Percentiles rank a stretch among this genome's conserved stretches.
phyloP scores from a whole-genome alignment of 495 filamentous ascomycete genomes.

The Glonium stellatum region DNA sequence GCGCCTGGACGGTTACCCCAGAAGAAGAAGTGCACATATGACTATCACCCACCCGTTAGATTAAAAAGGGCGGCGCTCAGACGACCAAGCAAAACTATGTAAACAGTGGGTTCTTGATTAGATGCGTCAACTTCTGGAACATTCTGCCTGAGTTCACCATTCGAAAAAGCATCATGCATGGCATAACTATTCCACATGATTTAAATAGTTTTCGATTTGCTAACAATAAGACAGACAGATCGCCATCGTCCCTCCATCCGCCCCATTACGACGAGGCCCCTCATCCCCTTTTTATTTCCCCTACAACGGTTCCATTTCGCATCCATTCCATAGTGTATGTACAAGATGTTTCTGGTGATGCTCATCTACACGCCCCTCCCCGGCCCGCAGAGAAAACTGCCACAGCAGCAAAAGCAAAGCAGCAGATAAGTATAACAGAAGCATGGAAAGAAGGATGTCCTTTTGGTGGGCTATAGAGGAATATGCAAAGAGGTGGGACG shows the following conservation, averaged over 20 bases:
- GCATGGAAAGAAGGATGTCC: slow-evolving; percentile 1
- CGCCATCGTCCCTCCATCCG: slow-evolving; percentile 12
- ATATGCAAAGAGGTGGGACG: slow-evolving; percentile 5
- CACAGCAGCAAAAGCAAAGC: slow-evolving; percentile 3
- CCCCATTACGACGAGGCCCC: slow-evolving; percentile 27
- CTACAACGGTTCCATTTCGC: slow-evolving; percentile 6
- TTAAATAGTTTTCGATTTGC: background rate
- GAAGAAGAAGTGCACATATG: too few species aligned
- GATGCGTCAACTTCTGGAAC: background rate
- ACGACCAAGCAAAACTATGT: too few species aligned
- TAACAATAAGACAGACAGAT: slow-evolving; percentile 10
- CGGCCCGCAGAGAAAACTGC: slow-evolving; percentile 20
- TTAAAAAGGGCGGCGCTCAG: too few species aligned
- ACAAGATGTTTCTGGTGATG: slow-evolving; percentile 8
- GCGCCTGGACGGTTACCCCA: too few species aligned
- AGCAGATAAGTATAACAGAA: slow-evolving; percentile 21
- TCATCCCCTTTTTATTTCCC: slow-evolving; percentile 1
- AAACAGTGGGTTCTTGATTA: too few species aligned
- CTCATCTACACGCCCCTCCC: slow-evolving; percentile 20
- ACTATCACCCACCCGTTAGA: too few species aligned
- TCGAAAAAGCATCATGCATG: background rate
- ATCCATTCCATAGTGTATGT: slow-evolving; percentile 10
- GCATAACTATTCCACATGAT: background rate
- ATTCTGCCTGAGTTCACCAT: background rate
- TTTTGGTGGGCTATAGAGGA: slow-evolving; percentile 7